Conservation (phyloP, 768 basidiomycete species). For the Saitozyma podzolica region DNA sequence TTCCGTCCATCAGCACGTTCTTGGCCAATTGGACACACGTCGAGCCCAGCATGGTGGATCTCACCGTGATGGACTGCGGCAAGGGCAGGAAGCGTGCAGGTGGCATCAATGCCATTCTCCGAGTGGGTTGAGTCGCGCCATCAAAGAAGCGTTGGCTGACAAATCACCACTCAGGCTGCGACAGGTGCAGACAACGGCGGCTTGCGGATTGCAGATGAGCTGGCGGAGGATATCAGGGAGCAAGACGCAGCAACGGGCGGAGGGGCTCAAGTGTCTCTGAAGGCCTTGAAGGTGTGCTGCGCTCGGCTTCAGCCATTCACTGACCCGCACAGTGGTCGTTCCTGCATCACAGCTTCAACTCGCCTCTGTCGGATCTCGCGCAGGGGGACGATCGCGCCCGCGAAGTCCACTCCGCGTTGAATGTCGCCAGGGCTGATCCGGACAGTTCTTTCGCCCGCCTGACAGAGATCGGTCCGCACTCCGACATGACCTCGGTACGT, state of each 20-base stretch:
- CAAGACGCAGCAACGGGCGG: slow-evolving; percentile 31
- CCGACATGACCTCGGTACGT: slow-evolving; percentile 13
- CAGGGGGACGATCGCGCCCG: background rate
- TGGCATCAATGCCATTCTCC: slow-evolving; percentile 17
- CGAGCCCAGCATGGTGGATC: slow-evolving; percentile 31
- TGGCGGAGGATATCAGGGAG: slow-evolving; percentile 22
- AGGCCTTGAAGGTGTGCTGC: slow-evolving; percentile 31
- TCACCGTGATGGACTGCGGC: slow-evolving; percentile 23
- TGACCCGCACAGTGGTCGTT: slow-evolving; percentile 27
- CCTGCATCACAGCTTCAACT: slow-evolving; percentile 29
- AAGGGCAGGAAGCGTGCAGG: slow-evolving; percentile 9
- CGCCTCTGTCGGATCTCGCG: slow-evolving; percentile 20
- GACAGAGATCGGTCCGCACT: slow-evolving; percentile 12
- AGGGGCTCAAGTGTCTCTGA: slow-evolving; percentile 23
- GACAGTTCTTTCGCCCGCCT: background rate
- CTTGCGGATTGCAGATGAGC: slow-evolving; percentile 19
- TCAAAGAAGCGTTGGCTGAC: no score
- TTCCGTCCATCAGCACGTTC: slow-evolving; percentile 31
- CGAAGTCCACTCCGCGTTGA: background rate
- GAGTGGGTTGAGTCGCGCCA: slow-evolving; percentile 11
- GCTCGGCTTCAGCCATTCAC: background rate
- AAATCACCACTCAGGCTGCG: background rate
- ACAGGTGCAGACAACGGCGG: background rate
- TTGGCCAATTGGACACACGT: slow-evolving; percentile 28
- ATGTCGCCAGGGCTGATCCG: no score